Base-by-base conservation (phyloP, 768 basidiomycete species). In the Termitomyces sp. region DNA sequence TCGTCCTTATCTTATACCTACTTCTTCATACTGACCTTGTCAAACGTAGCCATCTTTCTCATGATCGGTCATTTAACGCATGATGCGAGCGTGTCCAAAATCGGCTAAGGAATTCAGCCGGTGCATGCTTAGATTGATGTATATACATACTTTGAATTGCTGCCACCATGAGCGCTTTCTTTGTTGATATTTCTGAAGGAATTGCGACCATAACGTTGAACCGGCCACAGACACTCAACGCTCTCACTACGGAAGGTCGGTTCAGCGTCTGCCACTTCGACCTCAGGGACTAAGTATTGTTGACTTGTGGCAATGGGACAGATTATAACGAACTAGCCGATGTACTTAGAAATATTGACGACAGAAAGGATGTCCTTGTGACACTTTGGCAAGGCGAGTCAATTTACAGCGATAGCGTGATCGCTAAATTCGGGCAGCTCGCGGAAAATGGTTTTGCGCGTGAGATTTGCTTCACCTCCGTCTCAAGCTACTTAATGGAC, bases 381-480 rank as follows among this genome's bases (percentile, higher is more conserved):
- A 89, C 88, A 1, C 72, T 89, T 9, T 83, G 85, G 81, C 88
- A 88, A 76, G 87, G 87, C 81, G 59, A 52, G 69, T 55, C 22
- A 11, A 13, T 13, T 44, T 20, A 7, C 15, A 57, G 20, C 20
- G 7, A 16, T 8, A 27, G n/a, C 8, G 27, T 39, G 18, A 22
- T 20, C 27, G 5, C 24, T 52, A 18, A 41, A 41, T 31, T 55
- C 30, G 24, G 24, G 47, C 44, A 87, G 87, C 84, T 11, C 84
- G 75, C 36, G 88, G 88, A 2, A 80, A 76, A 61, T 89, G 86
- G 86, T 89, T 89, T 69, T 89, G 86, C 73, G 80, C 87, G 87
- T 88, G 67, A 66, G 86, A 71, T 18, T 45, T 34, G 18, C 33
- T 33, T 51, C 48, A 20, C 34, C 53, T 18, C 37, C 16, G 58